These are phyloP conservation scores for Diospyros kaki DNA, from an alignment of 148 eudicot genomes.

Conservation along the genomic window DNA sequence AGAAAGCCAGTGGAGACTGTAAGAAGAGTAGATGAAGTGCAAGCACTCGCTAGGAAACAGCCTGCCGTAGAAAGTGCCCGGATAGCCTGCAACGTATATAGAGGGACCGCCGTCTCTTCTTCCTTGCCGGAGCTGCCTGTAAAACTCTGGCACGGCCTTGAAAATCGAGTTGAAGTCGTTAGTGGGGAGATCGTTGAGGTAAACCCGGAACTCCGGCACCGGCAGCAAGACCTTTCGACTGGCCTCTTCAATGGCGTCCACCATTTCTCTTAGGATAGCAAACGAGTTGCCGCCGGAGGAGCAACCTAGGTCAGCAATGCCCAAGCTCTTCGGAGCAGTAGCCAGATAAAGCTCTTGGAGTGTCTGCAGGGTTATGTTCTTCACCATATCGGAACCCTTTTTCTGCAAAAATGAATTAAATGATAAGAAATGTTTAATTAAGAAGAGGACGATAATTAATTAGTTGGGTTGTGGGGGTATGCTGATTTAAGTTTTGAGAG, in stretches of 20 bases:
- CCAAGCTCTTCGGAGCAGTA: constrained; percentile 44
- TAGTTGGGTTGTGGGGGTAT: too few species aligned
- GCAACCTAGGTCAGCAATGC: constrained; percentile 79
- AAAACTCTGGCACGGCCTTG: constrained; percentile 39
- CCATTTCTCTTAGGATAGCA: constrained; percentile 46
- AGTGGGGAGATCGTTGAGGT: constrained; percentile 62
- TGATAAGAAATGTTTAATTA: too few species aligned
- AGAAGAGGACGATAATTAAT: too few species aligned
- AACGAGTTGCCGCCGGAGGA: constrained; percentile 67
- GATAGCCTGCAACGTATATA: constrained; percentile 56
- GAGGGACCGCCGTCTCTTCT: constrained; percentile 21
- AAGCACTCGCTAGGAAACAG: constrained; percentile 59
- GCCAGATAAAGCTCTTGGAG: constrained; percentile 38
- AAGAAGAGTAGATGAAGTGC: constrained; percentile 73
- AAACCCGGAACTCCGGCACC: constrained; percentile 46
- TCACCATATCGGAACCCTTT: constrained; percentile 60
- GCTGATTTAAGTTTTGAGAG: neutral
- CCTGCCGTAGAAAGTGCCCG: constrained; percentile 69
- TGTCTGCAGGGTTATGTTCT: constrained; percentile 52
- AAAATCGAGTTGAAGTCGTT: constrained; percentile 55
- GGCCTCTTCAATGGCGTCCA: constrained; percentile 34
- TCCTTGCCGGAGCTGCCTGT: constrained; percentile 20
- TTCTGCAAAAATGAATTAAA: constrained; percentile 28
- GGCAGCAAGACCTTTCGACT: constrained; percentile 10
- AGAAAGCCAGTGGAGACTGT: constrained; percentile 83